Base-by-base conservation (phyloP, 441 rosid species). In the Codiaeum variegatum region DNA sequence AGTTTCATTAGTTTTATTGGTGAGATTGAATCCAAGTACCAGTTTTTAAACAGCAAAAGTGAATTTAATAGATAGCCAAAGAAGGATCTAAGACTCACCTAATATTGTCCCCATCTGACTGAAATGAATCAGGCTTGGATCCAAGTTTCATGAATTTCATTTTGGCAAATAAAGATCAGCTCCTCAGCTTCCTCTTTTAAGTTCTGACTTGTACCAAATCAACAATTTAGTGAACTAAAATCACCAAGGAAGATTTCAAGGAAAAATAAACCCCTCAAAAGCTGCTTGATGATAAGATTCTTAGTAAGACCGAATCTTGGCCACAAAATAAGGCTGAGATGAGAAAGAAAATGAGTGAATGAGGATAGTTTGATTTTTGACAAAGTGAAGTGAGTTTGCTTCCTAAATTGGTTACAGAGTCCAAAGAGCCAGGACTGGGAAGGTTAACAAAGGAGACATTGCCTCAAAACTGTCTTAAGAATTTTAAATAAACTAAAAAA, bases 121-220 rank as follows among this genome's bases (percentile, higher is more conserved):
- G 97, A 80, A 94, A 94, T 9, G 90, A 86, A 80, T 94, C 97
- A n/a, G 96, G 93, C 86, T 94, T 94, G 71, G 97, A 91, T 71
- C 98, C 98, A 83, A 94, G 97, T 84, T 94, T 94, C 98, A 93
- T 93, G 84, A 90, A 90, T 91, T 93, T 93, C 98, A 94, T 94
- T 71, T 83, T 80, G 73, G 65, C 76, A 59, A 74, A 69, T 6
- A 65, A 76, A 73, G 76, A 63, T 29, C 62, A 52, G 71, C 56
- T 75, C 58, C 71, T 66, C 66, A 31, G 64, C 59, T 72, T 76
- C 72, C 62, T 76, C 76, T 75, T 58, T 62, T 11, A 56, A 72
- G 55, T 36, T 63, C 65, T 65, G 42, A 63, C 23, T 52, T 66
- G 58, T 38, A 29, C 55, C 29, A 60, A 70, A 72, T 64, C 67